Percentiles rank a stretch among this genome's conserved stretches.
Evolutionary conservation across 768 basidiomycete species (phyloP).

Genomic region (Podaxis rugospora): DNA sequence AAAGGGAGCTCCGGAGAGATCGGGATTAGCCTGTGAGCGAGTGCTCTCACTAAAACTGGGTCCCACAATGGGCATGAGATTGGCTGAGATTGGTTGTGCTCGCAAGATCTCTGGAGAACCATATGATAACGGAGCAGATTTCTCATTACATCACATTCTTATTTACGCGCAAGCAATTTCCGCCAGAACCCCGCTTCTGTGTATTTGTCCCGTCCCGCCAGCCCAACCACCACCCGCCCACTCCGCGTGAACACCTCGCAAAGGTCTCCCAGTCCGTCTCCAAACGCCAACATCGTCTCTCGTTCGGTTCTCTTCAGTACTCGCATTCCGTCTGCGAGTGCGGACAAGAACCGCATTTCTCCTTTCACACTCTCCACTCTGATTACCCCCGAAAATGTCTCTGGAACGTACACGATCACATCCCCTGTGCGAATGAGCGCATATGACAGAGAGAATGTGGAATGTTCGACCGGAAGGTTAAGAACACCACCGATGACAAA

Average conservation of each 20-base stretch:
- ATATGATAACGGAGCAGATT: neutral
- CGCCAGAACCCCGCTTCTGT: constrained; percentile 35
- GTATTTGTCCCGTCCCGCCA: constrained; percentile 36
- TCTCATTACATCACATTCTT: constrained; percentile 1
- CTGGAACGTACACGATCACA: constrained; percentile 30
- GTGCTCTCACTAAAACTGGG: neutral
- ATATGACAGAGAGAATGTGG: neutral
- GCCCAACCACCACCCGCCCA: constrained; percentile 39
- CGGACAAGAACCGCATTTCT: constrained; percentile 29
- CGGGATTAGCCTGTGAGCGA: constrained; percentile 11
- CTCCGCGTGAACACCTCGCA: constrained; percentile 32
- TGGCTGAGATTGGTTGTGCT: neutral
- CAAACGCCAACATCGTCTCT: constrained; percentile 25
- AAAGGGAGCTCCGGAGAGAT: constrained; percentile 16
- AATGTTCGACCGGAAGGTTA: constrained; percentile 1
- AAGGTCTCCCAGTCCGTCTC: constrained; percentile 27
- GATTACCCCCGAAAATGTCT: constrained; percentile 32
- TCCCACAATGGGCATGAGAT: too few species aligned
- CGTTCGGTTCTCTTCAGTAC: constrained; percentile 29
- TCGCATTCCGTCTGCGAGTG: constrained; percentile 23
- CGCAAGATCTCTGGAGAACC: constrained; percentile 5
- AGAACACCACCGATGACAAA: neutral
- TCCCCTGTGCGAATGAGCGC: constrained; percentile 22
- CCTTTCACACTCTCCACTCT: constrained; percentile 30
- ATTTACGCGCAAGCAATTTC: constrained; percentile 23